phyloP scores from a whole-genome alignment of 768 basidiomycete species.

The Lactarius pseudohatsudake region DNA sequence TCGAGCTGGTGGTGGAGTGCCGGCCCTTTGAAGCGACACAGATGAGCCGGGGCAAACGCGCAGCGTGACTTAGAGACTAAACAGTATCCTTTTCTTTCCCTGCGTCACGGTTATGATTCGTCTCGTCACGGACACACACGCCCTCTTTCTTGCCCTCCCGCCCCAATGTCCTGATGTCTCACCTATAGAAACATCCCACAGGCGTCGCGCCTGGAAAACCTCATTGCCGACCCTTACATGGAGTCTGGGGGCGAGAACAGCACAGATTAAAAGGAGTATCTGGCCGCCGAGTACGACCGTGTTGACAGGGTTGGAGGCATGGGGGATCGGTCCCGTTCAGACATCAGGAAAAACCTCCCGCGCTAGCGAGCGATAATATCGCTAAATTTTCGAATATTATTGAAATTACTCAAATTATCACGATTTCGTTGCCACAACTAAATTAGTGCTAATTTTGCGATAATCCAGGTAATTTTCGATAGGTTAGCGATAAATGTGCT shows the following conservation, averaged over 20 bases:
- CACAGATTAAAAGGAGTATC: constrained; percentile 69
- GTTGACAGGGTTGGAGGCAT: constrained; percentile 68
- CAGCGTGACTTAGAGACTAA: constrained; percentile 65
- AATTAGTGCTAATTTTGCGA: too few species aligned
- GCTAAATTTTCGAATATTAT: too few species aligned
- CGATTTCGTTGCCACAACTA: too few species aligned
- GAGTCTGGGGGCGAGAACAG: constrained; percentile 71
- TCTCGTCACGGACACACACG: constrained; percentile 62
- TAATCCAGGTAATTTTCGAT: too few species aligned
- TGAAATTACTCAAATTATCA: too few species aligned
- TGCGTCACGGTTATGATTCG: constrained; percentile 36
- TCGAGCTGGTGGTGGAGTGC: constrained; percentile 63
- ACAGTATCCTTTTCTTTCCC: constrained; percentile 39
- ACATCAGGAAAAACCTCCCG: constrained; percentile 30
- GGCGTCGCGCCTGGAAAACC: constrained; percentile 73
- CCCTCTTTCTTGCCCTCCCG: constrained; percentile 22
- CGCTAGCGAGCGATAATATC: too few species aligned
- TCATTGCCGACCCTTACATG: constrained; percentile 86
- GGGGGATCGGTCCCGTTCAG: constrained; percentile 63
- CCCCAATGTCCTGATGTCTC: neutral
- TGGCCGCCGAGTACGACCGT: constrained; percentile 71
- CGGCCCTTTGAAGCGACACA: constrained; percentile 55
- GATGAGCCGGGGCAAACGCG: constrained; percentile 57
- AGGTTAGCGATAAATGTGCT: too few species aligned
- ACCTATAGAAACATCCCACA: constrained; percentile 68